phyloP scores from a whole-genome alignment of 306 rosid species.

The Cucurbita maxima region DNA sequence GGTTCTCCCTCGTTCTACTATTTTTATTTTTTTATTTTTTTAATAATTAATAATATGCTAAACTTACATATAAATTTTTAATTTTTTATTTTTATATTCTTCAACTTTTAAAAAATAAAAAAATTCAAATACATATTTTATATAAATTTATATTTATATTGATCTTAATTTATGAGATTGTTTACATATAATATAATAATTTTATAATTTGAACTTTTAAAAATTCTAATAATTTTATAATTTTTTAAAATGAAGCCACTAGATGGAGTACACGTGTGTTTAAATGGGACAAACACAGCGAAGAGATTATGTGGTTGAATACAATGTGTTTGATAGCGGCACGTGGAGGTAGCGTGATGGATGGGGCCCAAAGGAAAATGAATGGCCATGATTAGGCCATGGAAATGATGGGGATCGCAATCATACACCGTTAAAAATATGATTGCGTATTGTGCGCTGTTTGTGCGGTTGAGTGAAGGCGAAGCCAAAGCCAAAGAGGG shows the following conservation, averaged over 20 bases:
- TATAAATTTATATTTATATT: too few species aligned
- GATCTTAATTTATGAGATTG: too few species aligned
- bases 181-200: too few species aligned
- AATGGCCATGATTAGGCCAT: constrained; percentile 1
- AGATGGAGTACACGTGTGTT: not conserved
- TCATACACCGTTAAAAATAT: constrained; percentile 1
- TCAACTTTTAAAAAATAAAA: too few species aligned
- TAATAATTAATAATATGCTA: too few species aligned
- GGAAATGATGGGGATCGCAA: not conserved
- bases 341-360: not conserved
- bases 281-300: not conserved
- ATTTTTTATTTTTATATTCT: too few species aligned
- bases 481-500: not conserved
- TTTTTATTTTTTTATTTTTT: too few species aligned
- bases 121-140: too few species aligned
- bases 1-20: too few species aligned
- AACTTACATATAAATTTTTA: too few species aligned
- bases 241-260: not conserved
- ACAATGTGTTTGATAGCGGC: not conserved
- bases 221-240: too few species aligned
- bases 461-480: not conserved
- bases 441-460: not conserved
- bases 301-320: not conserved
- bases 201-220: too few species aligned
- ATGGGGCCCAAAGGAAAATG: not conserved